Evolutionary conservation across 306 rosid genomes (phyloP), one percentile per base, ranked within the genome.

Genomic region (Vigna reflexopilosa): DNA sequence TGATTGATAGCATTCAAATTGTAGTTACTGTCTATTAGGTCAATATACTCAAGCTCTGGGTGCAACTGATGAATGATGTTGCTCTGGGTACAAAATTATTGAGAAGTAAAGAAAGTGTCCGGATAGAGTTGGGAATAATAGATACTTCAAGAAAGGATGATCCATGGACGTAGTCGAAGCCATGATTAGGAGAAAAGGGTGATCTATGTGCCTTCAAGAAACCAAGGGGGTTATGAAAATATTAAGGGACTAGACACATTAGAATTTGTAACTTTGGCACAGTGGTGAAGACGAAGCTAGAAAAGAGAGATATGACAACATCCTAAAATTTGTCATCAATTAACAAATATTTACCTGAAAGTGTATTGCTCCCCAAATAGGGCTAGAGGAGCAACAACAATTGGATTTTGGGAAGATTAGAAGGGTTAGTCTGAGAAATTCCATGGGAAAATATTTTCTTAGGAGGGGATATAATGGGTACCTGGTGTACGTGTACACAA

Each of bases 201-300:
- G 69, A 45, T 80, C 55, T 36, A 40, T 64, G 70, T 56, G 70
- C 73, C 64, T 32, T 30, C 24, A 64, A 55, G 56, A 71, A 71
- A 63, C 55, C 69, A 20, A 45, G 50, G 54, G 79, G 15, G 30
- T 70, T 62, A 56, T 70, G 55, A 63, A 52, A 75, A 30, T 22
- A 24, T 19, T 10, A 30, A 40, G 61, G 68, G 58, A 9, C 47
- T 65, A 52, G 57, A 51, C 49, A 19, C 69, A 54, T 17, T 5
- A 22, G 11, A 44, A 32, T 55, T 55, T 32, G 1, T 28, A 74
- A 24, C 45, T 44, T 80, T 12, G 63, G 70, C 20, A 55, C 30
- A 15, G 26, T 16, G 6, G 70, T 48, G 50, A 45, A 47, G 68
- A 64, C 65, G 62, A n/a, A 65, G 51, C 44, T 57, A 64, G 45